Conservation (phyloP, 805 yeast species). For the Yarrowia sp. region DNA sequence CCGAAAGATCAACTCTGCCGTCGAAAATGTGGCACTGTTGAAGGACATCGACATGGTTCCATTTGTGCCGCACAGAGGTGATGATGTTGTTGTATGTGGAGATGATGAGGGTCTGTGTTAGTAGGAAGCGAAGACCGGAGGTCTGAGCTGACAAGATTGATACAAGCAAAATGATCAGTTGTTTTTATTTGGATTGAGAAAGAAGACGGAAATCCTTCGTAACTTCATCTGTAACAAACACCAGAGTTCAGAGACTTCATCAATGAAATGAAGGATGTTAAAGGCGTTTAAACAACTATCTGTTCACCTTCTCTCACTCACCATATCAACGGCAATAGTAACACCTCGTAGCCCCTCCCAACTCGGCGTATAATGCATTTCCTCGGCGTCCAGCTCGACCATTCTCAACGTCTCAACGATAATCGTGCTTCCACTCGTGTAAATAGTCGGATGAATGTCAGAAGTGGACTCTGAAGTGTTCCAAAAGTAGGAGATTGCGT, state of each 20-base stretch:
- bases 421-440: background rate
- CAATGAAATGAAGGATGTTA: too few species aligned
- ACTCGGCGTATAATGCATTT: background rate
- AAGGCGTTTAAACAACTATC: too few species aligned
- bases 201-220: too few species aligned
- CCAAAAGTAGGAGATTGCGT: constrained; percentile 7
- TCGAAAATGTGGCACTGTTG: constrained; percentile 23
- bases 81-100: background rate
- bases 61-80: constrained; percentile 2
- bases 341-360: constrained; percentile 5
- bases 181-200: too few species aligned
- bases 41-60: constrained; percentile 29
- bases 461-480: background rate
- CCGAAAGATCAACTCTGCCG: background rate
- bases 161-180: too few species aligned
- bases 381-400: constrained; percentile 1
- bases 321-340: constrained; percentile 12
- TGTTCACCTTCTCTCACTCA: background rate
- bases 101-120: constrained; percentile 11
- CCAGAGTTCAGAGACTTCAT: too few species aligned
- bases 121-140: background rate
- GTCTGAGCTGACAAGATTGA: background rate
- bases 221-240: too few species aligned
- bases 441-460: constrained; percentile 6
- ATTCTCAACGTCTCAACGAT: constrained; percentile 9